Conservation (phyloP, 1,284 basidiomycete species). For the Phellopilus nigrolimitatus region DNA sequence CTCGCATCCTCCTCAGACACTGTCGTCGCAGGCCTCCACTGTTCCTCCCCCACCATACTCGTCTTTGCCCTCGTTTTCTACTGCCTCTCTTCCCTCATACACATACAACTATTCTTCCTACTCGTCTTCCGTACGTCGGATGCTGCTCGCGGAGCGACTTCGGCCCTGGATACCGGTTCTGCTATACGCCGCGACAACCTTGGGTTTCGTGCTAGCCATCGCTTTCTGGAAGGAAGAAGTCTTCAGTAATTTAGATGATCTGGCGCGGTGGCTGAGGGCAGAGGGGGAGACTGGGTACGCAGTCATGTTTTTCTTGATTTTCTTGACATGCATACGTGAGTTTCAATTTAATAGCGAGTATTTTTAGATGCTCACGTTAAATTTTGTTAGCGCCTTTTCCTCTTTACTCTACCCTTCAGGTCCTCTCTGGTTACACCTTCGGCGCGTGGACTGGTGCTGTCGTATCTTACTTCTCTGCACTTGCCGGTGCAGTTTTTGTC, state of each 20-base stretch:
- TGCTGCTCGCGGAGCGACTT: slow-evolving; percentile 11
- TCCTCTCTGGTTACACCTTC: slow-evolving; percentile 83
- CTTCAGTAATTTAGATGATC: slow-evolving; percentile 47
- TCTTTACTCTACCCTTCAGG: slow-evolving; percentile 83
- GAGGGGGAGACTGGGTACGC: slow-evolving; percentile 65
- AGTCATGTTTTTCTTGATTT: slow-evolving; percentile 71
- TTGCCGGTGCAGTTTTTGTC: slow-evolving; percentile 73
- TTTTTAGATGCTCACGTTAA: slow-evolving; percentile 20
- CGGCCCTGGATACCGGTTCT: slow-evolving; percentile 67
- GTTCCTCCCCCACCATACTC: slow-evolving; percentile 9
- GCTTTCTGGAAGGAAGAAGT: slow-evolving; percentile 57
- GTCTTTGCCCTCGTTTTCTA: neutral
- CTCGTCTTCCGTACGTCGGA: slow-evolving; percentile 13
- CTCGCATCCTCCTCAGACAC: neutral
- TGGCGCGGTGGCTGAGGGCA: slow-evolving; percentile 66
- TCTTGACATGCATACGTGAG: slow-evolving; percentile 80
- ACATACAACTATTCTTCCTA: slow-evolving; percentile 7
- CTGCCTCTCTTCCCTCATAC: slow-evolving; percentile 1
- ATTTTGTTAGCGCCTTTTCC: slow-evolving; percentile 63
- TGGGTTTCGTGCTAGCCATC: slow-evolving; percentile 66
- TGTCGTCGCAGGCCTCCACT: neutral
- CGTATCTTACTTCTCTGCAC: slow-evolving; percentile 82
- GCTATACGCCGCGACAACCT: slow-evolving; percentile 60
- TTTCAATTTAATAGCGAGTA: slow-evolving; percentile 25
- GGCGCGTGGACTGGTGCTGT: slow-evolving; percentile 75